A percentile compares a stretch with the other conserved stretches of the same genome.
phyloP scores from a whole-genome alignment of 2,329 filamentous ascomycete genomes.

The Penicillium griseofulvum region DNA sequence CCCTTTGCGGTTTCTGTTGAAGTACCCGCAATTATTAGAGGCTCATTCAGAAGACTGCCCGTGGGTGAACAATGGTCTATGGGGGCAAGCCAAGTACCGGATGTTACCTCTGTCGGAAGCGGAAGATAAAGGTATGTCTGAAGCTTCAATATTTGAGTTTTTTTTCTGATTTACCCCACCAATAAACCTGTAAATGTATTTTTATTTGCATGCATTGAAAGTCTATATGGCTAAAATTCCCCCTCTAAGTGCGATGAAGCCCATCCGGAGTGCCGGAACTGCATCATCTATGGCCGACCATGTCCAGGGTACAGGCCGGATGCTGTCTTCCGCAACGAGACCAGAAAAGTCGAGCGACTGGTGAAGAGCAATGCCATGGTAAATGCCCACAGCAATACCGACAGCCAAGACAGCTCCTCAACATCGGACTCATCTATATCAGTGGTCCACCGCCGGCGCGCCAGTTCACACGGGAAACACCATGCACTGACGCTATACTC shows the following conservation, averaged over 20 bases:
- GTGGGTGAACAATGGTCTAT: slow-evolving; percentile 39
- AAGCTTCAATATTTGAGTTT: slow-evolving; percentile 13
- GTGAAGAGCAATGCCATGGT: slow-evolving; percentile 21
- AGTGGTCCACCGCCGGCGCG: background rate
- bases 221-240: slow-evolving; percentile 1
- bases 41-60: background rate
- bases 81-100: slow-evolving; percentile 40
- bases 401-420: background rate
- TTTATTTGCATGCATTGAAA: background rate
- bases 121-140: slow-evolving; percentile 38
- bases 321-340: slow-evolving; percentile 38
- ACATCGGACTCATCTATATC: slow-evolving; percentile 3
- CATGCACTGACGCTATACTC: slow-evolving; percentile 17
- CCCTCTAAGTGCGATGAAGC: slow-evolving; percentile 38
- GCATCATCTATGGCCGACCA: slow-evolving; percentile 34
- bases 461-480: background rate
- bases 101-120: slow-evolving; percentile 41
- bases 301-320: slow-evolving; percentile 40
- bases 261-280: slow-evolving; percentile 37
- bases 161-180: background rate
- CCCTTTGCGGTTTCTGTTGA: background rate
- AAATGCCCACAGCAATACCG: background rate
- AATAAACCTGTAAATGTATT: background rate
- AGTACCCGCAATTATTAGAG: background rate
- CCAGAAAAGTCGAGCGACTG: slow-evolving; percentile 27